These are phyloP conservation scores for Teratosphaeria zuluensis DNA, from an alignment of 2,329 filamentous ascomycete genomes.

Conservation along the genomic window DNA sequence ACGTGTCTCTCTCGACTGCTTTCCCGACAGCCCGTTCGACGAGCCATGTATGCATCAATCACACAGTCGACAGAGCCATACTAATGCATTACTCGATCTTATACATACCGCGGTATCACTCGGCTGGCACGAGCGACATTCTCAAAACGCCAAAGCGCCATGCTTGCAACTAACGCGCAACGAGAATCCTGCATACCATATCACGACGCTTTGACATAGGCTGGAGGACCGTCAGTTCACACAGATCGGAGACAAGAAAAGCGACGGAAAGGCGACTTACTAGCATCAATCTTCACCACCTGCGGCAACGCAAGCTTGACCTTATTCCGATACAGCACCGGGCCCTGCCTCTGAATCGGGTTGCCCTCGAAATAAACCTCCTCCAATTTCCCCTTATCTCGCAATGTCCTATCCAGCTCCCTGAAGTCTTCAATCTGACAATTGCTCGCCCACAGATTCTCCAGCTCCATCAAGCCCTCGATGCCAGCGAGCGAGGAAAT, in stretches of 20 bases:
- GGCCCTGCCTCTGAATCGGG: slow-evolving; percentile 67
- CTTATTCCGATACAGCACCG: slow-evolving; percentile 91
- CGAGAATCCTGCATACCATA: neutral
- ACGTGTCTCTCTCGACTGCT: neutral
- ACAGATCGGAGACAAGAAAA: neutral
- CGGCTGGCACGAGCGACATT: neutral
- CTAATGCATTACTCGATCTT: neutral
- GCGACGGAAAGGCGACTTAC: slow-evolving; percentile 51
- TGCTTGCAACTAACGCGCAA: neutral
- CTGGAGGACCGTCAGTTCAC: neutral
- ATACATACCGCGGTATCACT: neutral
- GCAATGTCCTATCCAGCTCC: slow-evolving; percentile 70
- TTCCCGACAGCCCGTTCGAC: too few species aligned
- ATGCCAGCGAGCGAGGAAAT: slow-evolving; percentile 67
- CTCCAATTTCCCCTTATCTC: slow-evolving; percentile 66
- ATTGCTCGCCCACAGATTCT: slow-evolving; percentile 92
- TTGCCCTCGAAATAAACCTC: slow-evolving; percentile 98
- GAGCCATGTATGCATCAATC: neutral
- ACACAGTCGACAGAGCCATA: neutral
- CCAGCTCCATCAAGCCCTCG: slow-evolving; percentile 57
- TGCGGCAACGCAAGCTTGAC: slow-evolving; percentile 78
- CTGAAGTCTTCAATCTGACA: slow-evolving; percentile 71
- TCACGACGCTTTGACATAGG: neutral
- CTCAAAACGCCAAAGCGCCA: neutral
- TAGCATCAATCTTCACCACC: slow-evolving; percentile 89